These are phyloP conservation scores for Thelephora aurantiotincta DNA, from an alignment of 768 basidiomycete species.

Conservation along the genomic window DNA sequence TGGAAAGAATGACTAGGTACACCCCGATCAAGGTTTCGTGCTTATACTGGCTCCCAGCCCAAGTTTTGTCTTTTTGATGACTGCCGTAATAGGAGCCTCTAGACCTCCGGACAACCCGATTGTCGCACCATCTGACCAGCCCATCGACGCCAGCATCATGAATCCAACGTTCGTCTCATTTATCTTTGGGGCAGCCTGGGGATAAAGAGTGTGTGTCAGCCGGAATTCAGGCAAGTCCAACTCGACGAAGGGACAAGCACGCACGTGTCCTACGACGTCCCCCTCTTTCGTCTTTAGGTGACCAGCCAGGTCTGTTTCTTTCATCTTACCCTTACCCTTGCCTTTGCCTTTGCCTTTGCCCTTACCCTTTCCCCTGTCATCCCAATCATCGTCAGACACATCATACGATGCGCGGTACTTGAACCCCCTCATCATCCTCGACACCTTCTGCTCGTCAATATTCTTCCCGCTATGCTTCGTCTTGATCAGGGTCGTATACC, in stretches of 20 bases:
- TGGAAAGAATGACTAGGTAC: neutral
- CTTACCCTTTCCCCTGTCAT: constrained; percentile 11
- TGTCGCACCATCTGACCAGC: constrained; percentile 72
- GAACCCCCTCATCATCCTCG: constrained; percentile 19
- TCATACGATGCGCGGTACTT: constrained; percentile 1
- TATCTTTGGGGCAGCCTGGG: constrained; percentile 69
- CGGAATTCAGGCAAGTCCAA: constrained; percentile 1
- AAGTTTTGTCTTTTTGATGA: constrained; percentile 77
- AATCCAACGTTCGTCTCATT: constrained; percentile 75
- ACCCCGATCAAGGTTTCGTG: neutral
- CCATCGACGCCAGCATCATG: constrained; percentile 78
- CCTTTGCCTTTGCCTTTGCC: constrained; percentile 14
- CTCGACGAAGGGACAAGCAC: constrained; percentile 7
- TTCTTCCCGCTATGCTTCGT: constrained; percentile 41
- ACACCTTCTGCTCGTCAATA: constrained; percentile 50
- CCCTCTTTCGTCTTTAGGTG: constrained; percentile 50
- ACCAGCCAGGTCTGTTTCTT: constrained; percentile 8
- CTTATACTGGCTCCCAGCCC: constrained; percentile 52
- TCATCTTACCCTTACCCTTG: constrained; percentile 6
- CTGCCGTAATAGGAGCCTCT: constrained; percentile 63
- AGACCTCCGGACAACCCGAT: constrained; percentile 60
- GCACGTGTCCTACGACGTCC: constrained; percentile 73
- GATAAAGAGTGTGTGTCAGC: neutral
- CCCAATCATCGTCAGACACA: constrained; percentile 17
- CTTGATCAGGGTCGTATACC: constrained; percentile 71